Evolutionary conservation across 176 grass and related monocot species (phyloP), one percentile per base, ranked within the genome.

Genomic region (Zoysia japonica): DNA sequence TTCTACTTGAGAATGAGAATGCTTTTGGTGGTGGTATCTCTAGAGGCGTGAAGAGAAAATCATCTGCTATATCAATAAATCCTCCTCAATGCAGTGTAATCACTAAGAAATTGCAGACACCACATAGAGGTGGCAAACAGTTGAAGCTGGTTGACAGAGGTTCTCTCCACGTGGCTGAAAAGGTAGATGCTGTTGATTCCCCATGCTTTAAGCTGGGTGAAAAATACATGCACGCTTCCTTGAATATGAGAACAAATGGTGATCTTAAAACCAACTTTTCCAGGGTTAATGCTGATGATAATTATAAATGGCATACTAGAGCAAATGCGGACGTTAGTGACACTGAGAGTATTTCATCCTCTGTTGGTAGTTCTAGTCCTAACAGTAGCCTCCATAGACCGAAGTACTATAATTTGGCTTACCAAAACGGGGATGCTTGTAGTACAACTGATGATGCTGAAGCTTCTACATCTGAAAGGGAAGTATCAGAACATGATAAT

Each of bases 291-390:
- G 46, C 50, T 43, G 47, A 59, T 74, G 61, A 39, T 85, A 74
- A 55, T 65, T 59, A 85, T 85, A 74, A 16, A 19, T 47, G 74
- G 74, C 65, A 46, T 70, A 68, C 16, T 89, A 63, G 44, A 78
- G 84, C 67, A 84, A 69, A 39, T 84, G 68, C 59, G 59, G 84
- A 81, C 56, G 7, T 71, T 79, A 83, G 84, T 75, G 81, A 89
- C 85, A 75, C 84, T 82, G 91, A 82, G 68, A 90, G 88, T 84
- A 77, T 56, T 7, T 20, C 84, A 77, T 97, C 90, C 47, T 93
- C 90, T 89, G 88, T 90, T 88, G 95, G 89, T 85, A 98, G 95
- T 87, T 97, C 80, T 86, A 85, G 88, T 72, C 82, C 87, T 85
- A 71, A 80, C 41, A 75, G 72, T 83, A 87, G 74, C 13, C 51